Evolutionary conservation across 371 early-diverging fungal species (phyloP), one percentile per base, ranked within the genome.

Genomic region (Rhizopus arrhizus): DNA sequence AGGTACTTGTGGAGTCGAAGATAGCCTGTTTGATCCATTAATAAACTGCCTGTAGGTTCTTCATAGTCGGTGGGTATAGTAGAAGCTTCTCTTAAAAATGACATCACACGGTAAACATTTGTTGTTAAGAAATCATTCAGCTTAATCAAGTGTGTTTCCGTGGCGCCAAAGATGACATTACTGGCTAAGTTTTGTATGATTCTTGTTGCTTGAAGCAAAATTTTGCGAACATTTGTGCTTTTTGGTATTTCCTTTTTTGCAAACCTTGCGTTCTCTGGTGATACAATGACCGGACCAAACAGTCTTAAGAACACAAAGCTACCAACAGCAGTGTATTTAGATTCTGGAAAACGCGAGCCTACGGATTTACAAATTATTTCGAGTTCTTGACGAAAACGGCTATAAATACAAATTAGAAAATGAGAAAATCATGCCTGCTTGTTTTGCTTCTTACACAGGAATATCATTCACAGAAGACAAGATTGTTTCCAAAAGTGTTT

Each of bases 101-200:
- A 73, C 0, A 83, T 85, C 12, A 88, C 83, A 36, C 77, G 77
- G 59, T 82, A 84, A 38, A 89, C 88, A 69, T 92, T 90, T 49
- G 77, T 77, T 9, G 85, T 81, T 68, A 97, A 74, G 62, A 95
- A 94, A 33, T 84, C 85, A 69, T 95, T 97, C 33, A 94, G 79
- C 10, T 87, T 83, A 56, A 83, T 85, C 96, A 96, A 94, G 64
- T 87, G 94, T 4, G 88, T 81, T 76, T 96, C 96, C 74, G 95
- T 96, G 60, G 85, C 79, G 36, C 95, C 96, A 77, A 97, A 97
- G 40, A 91, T 73, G 7, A 96, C 93, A 70, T 93, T 90, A 75
- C 95, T 96, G 16, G 96, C 93, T 66, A 97, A 66, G 61, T 95
- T 97, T 64, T 96, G 96, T 65, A 97, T 94, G 5, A 95, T 91